phyloP scores from a whole-genome alignment of 2,329 filamentous ascomycete genomes.

The Beauveria medogensis region DNA sequence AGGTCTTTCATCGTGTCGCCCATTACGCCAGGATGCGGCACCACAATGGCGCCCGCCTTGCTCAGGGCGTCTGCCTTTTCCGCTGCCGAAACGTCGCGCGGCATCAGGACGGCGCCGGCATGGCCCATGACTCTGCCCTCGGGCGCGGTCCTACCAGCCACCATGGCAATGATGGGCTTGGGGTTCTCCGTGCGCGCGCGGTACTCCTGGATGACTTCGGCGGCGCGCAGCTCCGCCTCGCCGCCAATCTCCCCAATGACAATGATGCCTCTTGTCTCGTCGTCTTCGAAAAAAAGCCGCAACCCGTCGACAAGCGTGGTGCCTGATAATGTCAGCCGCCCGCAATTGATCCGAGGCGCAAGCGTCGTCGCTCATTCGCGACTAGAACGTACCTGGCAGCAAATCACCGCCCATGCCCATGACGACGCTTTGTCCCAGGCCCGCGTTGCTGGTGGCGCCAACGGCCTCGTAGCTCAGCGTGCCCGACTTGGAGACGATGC shows the following conservation, averaged over 20 bases:
- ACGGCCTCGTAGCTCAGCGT: conserved; percentile 76
- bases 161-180: conserved; percentile 57
- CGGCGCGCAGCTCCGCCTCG: conserved; percentile 60
- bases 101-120: conserved; percentile 51
- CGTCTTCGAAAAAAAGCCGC: conserved; percentile 57
- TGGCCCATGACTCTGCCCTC: conserved; percentile 62
- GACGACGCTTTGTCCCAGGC: conserved; percentile 68
- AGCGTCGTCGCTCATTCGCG: no score
- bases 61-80: conserved; percentile 26
- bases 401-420: conserved; percentile 73
- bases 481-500: conserved; percentile 73
- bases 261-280: conserved; percentile 63
- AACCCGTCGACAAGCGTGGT: conserved; percentile 66
- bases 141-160: conserved; percentile 56
- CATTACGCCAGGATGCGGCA: conserved; percentile 32
- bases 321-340: conserved; percentile 15
- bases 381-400: conserved; percentile 43
- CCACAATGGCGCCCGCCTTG: conserved; percentile 28
- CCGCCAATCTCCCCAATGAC: conserved; percentile 67
- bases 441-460: conserved; percentile 63
- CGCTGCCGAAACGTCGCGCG: conserved; percentile 23
- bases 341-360: no score
- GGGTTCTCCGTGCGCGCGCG: conserved; percentile 45
- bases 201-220: conserved; percentile 63
- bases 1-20: conserved; percentile 26